phyloP scores from a whole-genome alignment of 1,139 yeast species.

The Debaryomyces nepalensis region DNA sequence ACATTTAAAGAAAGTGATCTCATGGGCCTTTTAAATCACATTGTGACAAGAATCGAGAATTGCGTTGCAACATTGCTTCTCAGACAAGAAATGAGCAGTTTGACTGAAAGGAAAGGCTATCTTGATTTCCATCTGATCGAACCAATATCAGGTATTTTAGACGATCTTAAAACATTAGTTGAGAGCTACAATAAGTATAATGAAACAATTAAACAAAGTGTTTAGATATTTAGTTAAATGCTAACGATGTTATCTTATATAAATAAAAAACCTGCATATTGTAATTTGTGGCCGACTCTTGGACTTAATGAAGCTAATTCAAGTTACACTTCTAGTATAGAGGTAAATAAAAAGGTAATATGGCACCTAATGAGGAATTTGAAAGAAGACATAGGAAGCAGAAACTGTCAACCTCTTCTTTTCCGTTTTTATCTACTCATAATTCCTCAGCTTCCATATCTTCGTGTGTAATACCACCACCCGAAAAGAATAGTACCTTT shows the following conservation, averaged over 20 bases:
- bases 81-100: slow-evolving; percentile 37
- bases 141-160: slow-evolving; percentile 31
- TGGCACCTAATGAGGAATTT: slow-evolving; percentile 10
- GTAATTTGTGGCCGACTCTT: neutral
- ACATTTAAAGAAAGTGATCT: slow-evolving; percentile 41
- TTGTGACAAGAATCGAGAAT: slow-evolving; percentile 67
- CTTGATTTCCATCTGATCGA: slow-evolving; percentile 29
- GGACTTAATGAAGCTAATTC: neutral
- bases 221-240: slow-evolving; percentile 1
- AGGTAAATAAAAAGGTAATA: neutral
- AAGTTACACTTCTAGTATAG: neutral
- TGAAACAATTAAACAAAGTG: neutral
- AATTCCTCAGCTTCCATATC: slow-evolving; percentile 13
- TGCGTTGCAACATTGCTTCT: slow-evolving; percentile 44
- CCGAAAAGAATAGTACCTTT: neutral
- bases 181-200: slow-evolving; percentile 17
- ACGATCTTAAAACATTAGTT: slow-evolving; percentile 28
- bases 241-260: neutral
- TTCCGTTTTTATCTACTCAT: slow-evolving; percentile 12
- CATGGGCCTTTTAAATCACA: slow-evolving; percentile 60
- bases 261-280: slow-evolving; percentile 5
- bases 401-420: slow-evolving; percentile 15
- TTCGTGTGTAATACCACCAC: slow-evolving; percentile 2
- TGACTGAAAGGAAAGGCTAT: slow-evolving; percentile 29
- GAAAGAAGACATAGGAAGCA: slow-evolving; percentile 13